A percentile compares a stretch with the other conserved stretches of the same genome.
These are phyloP conservation scores for Bolboschoenoplectus hybrid DNA, from an alignment of 202 grass and related monocot genomes.

Conservation along the genomic window DNA sequence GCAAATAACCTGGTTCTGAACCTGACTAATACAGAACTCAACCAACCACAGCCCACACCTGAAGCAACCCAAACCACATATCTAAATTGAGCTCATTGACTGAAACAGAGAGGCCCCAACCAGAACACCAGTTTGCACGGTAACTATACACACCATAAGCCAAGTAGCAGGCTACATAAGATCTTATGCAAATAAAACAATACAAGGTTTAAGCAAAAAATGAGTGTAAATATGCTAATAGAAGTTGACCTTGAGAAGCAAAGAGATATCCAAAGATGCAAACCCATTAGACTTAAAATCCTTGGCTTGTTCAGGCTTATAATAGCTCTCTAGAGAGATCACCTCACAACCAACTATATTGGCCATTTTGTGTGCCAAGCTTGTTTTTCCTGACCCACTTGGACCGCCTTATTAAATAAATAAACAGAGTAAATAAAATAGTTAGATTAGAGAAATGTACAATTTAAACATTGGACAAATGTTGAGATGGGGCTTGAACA, in stretches of 20 bases:
- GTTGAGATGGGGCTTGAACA: slow-evolving; percentile 1
- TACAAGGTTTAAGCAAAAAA: slow-evolving; percentile 8
- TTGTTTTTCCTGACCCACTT: slow-evolving; percentile 98
- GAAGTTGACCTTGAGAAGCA: slow-evolving; percentile 71
- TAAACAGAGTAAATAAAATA: slow-evolving; percentile 22
- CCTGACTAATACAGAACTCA: background rate
- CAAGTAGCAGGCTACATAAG: background rate
- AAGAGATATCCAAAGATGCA: slow-evolving; percentile 87
- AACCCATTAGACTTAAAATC: slow-evolving; percentile 98
- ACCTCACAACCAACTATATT: slow-evolving; percentile 99
- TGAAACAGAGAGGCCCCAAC: background rate
- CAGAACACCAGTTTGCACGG: background rate
- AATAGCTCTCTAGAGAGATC: slow-evolving; percentile 96
- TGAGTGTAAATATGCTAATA: background rate
- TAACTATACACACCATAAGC: background rate
- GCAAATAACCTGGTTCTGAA: background rate
- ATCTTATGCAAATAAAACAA: background rate
- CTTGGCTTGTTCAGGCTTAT: slow-evolving; percentile 94
- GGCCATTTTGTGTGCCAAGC: slow-evolving; percentile 96
- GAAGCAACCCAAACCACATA: background rate
- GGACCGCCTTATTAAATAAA: slow-evolving; percentile 66
- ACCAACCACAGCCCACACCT: background rate
- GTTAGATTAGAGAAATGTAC: slow-evolving; percentile 15
- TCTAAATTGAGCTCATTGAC: background rate
- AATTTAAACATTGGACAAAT: slow-evolving; percentile 16